Percentiles rank a stretch among this genome's conserved stretches.
Conservation (phyloP, 108 stramenopile species). For the Licmophora abbreviata region DNA sequence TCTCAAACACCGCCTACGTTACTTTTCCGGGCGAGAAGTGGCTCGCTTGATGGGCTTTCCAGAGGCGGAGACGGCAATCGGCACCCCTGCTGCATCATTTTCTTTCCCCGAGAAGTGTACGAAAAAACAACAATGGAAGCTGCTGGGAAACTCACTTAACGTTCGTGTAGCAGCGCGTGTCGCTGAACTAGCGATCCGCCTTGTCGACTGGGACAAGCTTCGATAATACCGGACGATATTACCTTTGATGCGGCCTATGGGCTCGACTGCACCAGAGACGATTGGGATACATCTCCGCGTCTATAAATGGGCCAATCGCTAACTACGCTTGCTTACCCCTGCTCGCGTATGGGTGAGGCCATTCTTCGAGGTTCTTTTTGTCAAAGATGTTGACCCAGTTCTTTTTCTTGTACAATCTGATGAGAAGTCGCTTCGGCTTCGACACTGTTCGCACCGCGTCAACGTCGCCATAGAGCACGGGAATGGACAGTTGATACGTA, state of each 20-base stretch:
- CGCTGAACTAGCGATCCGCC: conserved; percentile 38
- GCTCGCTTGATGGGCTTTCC: conserved; percentile 77
- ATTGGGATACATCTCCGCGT: not conserved
- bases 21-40: conserved; percentile 75
- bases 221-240: not conserved
- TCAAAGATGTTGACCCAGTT: not conserved
- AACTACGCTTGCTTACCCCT: not conserved
- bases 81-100: conserved; percentile 17
- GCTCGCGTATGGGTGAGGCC: not conserved
- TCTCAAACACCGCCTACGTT: conserved; percentile 44
- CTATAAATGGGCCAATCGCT: not conserved
- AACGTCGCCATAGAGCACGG: conserved; percentile 48
- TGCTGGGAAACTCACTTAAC: conserved; percentile 79
- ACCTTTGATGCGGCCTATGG: not conserved
- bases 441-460: conserved; percentile 37
- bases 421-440: conserved; percentile 49
- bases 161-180: conserved; percentile 57
- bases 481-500: conserved; percentile 49
- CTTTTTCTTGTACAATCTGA: conserved; percentile 41
- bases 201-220: not conserved
- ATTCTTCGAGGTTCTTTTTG: not conserved
- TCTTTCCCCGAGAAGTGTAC: conserved; percentile 43
- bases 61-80: conserved; percentile 4
- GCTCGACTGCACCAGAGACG: no score
- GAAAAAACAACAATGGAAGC: conserved; percentile 74